Evolutionary conservation across 129 eudicot species (phyloP).

Genomic region (Artemisia argyi): DNA sequence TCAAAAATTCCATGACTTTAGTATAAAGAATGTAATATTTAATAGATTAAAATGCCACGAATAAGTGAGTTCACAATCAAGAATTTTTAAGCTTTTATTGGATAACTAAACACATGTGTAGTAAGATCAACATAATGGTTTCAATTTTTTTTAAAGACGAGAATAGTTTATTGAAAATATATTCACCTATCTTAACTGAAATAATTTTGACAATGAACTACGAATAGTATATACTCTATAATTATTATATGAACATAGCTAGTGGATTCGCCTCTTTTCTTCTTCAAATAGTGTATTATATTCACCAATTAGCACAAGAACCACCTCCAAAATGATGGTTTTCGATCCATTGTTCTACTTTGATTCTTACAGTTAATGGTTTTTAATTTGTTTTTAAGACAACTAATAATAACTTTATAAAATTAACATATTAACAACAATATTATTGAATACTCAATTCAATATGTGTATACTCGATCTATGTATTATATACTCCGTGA

Average conservation of each 20-base stretch:
- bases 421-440: no score
- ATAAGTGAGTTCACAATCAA: conserved; percentile 16
- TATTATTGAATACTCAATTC: no score
- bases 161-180: conserved; percentile 2
- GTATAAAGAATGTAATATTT: conserved; percentile 13
- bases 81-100: background rate
- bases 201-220: background rate
- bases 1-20: conserved; percentile 58
- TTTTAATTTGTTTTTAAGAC: no score
- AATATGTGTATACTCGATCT: no score
- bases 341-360: no score
- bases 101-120: conserved; percentile 19
- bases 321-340: no score
- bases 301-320: background rate
- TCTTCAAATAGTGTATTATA: background rate
- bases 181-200: background rate
- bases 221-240: background rate
- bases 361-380: no score
- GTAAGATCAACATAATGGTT: conserved; percentile 3
- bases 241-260: background rate
- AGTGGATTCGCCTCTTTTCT: background rate
- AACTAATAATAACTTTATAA: no score
- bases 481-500: no score
- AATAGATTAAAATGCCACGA: conserved; percentile 1
- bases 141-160: background rate